Percentiles rank a stretch among this genome's conserved stretches.
Conservation (phyloP, 169 alveolate genomes). For the Neospora caninum region DNA sequence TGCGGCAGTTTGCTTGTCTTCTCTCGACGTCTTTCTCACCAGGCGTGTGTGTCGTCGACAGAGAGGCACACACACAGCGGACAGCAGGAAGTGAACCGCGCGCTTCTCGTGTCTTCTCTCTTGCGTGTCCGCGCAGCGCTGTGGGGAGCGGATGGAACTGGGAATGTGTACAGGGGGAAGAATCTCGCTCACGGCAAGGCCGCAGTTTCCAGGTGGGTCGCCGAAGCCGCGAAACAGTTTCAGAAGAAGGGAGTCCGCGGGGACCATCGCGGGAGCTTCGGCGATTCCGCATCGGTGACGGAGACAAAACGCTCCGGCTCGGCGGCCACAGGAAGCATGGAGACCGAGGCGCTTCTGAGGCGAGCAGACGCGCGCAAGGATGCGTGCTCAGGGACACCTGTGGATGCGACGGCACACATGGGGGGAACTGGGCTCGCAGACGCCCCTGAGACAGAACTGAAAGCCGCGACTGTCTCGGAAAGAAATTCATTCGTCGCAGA, state of each 20-base stretch:
- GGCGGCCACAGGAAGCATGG: not conserved
- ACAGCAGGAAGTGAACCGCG: not conserved
- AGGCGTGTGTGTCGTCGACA: not conserved
- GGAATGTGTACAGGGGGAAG: not conserved
- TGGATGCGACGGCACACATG: not conserved
- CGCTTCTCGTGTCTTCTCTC: not conserved
- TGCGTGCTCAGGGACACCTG: too few relatives aligned
- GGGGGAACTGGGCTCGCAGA: not conserved
- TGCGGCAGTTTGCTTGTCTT: too few relatives aligned
- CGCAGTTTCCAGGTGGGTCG: not conserved
- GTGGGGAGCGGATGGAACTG: slow-evolving; percentile 49
- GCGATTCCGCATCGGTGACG: not conserved
- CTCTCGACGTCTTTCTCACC: too few relatives aligned
- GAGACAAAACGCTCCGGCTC: not conserved
- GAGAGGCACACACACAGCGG: not conserved
- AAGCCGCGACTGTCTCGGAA: not conserved
- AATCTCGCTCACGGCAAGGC: slow-evolving; percentile 7
- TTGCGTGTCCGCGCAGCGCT: slow-evolving; percentile 25
- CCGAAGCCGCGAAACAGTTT: not conserved
- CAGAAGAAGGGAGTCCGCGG: not conserved
- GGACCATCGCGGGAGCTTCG: not conserved
- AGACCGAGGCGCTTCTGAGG: too few relatives aligned
- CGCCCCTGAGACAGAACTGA: not conserved
- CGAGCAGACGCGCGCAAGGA: too few relatives aligned
- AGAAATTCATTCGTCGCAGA: not conserved